A percentile compares a stretch with the other conserved stretches of the same genome.
Conservation (phyloP, 805 yeast genomes). For the Barnettozyma sp. region DNA sequence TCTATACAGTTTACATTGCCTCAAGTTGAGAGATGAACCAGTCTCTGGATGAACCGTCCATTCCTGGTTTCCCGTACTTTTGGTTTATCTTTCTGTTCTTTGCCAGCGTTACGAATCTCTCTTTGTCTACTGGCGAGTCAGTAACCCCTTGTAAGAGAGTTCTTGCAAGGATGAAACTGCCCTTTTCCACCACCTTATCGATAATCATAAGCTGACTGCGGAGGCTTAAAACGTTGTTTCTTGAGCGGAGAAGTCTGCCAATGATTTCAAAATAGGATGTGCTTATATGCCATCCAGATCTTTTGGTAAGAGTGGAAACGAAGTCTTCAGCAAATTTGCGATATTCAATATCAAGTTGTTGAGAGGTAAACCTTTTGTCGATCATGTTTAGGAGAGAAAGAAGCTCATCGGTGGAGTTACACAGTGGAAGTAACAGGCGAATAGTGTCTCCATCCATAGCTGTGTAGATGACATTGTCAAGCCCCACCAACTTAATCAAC, state of each 20-base stretch:
- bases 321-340: neutral
- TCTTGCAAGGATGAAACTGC: conserved; percentile 5
- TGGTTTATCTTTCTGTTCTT: neutral
- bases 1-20: neutral
- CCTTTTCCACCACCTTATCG: conserved; percentile 2
- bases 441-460: conserved; percentile 2
- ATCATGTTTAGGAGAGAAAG: conserved; percentile 1
- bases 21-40: neutral
- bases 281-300: neutral
- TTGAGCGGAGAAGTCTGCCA: conserved; percentile 1
- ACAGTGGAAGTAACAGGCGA: neutral
- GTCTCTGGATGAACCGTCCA: conserved; percentile 2
- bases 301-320: neutral
- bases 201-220: neutral
- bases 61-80: conserved; percentile 3
- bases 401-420: conserved; percentile 1
- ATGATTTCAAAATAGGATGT: conserved; percentile 1
- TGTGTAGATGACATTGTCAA: conserved; percentile 4
- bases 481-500: neutral
- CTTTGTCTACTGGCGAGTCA: neutral
- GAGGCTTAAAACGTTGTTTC: neutral
- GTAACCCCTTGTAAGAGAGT: neutral
- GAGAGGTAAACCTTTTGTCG: neutral
- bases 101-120: conserved; percentile 1
- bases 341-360: neutral